Base-by-base conservation (phyloP, 768 basidiomycete genomes). In the Pulveroboletus sp. region DNA sequence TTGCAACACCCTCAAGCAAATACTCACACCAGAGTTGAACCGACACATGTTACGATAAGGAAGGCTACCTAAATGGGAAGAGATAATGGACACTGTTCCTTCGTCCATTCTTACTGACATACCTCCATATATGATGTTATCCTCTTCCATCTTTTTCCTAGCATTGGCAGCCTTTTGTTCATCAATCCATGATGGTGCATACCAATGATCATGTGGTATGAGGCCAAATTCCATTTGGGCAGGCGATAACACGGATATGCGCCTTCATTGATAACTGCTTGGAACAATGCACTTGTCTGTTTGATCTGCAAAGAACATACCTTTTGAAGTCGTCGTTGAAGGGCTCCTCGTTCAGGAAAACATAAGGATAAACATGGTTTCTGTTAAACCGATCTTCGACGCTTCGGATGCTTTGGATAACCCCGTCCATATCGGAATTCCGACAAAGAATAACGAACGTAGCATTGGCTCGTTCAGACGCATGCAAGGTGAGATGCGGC, bases 41-140 rank as follows among this genome's bases (percentile, higher is more conserved):
- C 86, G 73, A 65, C 86, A 88, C 86, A 89, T 86, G 54, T 86
- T 84, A 16, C 84, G 76, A 55, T 88, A 86, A 3, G 70, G 16
- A 29, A 54, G 41, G 51, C 53, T 48, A 27, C 51, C 54, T 61
- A 20, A 4, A 43, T 5, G 31, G 20, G 35, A 37, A 43, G 16
- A 31, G 9, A 41, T 17, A 13, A 11, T 26, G n/a, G 26, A 17
- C 30, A 13, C 6, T 30, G 47, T 43, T 16, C 2, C n/a, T 17
- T 16, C 20, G 6, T 13, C 6, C 24, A 26, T 17, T 5, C 19
- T 12, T 22, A 52, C n/a, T 22, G 35, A 70, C 67, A 42, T 43
- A 74, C 78, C 77, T 54, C 74, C 79, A 56, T 80, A 79, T 13
- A 78, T 75, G 29, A 81, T 59, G 8, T 71, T 64, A 31, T 72